phyloP scores from a whole-genome alignment of 2,329 filamentous ascomycete genomes.

The Fusarium subtropicale region DNA sequence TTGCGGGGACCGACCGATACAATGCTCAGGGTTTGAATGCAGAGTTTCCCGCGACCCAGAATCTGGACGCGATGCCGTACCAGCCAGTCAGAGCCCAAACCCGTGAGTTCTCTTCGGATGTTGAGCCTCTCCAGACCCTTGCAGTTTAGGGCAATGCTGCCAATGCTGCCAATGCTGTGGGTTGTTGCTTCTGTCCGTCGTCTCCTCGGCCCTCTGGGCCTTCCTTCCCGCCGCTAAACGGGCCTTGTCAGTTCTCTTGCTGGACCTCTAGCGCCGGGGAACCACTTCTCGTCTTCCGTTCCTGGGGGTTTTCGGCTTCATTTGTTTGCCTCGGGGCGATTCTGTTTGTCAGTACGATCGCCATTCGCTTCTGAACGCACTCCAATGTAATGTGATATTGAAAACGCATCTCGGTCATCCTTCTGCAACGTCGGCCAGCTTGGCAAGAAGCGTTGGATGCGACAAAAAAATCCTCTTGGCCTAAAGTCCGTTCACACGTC shows the following conservation, averaged over 20 bases:
- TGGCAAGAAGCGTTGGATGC: constrained; percentile 5
- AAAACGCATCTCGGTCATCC: constrained; percentile 5
- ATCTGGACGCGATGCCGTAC: background rate
- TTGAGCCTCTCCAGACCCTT: constrained; percentile 34
- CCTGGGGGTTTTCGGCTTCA: constrained; percentile 20
- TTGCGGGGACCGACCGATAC: background rate
- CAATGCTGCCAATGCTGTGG: background rate
- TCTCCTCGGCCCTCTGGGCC: constrained; percentile 31
- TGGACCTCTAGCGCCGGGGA: constrained; percentile 39
- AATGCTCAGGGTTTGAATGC: background rate
- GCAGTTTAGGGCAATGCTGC: constrained; percentile 6
- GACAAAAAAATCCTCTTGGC: background rate
- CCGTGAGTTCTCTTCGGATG: constrained; percentile 17
- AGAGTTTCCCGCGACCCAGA: background rate
- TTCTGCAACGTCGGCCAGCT: constrained; percentile 17
- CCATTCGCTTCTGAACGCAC: constrained; percentile 1
- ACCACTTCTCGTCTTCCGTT: constrained; percentile 28
- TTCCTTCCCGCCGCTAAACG: constrained; percentile 39
- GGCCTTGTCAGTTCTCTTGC: constrained; percentile 32
- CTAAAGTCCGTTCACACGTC: background rate
- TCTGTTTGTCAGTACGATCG: constrained; percentile 11
- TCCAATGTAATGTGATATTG: constrained; percentile 1
- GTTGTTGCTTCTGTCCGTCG: constrained; percentile 15
- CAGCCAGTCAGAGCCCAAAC: background rate
- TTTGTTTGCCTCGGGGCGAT: constrained; percentile 12